Evolutionary conservation across 2,329 filamentous ascomycete species (phyloP).

Genomic region (Boeremia exigua): DNA sequence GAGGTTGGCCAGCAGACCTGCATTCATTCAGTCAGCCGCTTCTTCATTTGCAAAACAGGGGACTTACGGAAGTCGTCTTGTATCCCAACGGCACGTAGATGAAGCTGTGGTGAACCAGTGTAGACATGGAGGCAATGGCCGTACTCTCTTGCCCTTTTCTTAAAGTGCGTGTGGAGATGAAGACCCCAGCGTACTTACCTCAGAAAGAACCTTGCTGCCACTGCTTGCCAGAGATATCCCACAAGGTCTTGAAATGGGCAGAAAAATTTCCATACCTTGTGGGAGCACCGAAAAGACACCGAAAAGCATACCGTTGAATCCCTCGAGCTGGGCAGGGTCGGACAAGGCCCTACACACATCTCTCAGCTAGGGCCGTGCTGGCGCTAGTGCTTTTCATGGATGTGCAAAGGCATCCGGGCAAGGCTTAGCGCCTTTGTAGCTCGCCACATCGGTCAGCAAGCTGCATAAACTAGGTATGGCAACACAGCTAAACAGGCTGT

Average conservation of each 20-base stretch:
- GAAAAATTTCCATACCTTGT: constrained; percentile 97
- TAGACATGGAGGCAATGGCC: constrained; percentile 79
- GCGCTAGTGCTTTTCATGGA: too few relatives aligned
- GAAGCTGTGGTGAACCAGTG: constrained; percentile 90
- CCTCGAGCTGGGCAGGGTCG: constrained; percentile 66
- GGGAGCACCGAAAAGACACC: too few relatives aligned
- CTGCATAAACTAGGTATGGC: too few relatives aligned
- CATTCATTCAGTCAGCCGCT: too few relatives aligned
- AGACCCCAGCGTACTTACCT: constrained; percentile 91
- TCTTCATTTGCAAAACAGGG: too few relatives aligned
- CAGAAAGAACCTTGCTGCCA: constrained; percentile 79
- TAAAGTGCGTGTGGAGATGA: constrained; percentile 78
- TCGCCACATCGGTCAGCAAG: too few relatives aligned
- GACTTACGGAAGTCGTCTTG: constrained; percentile 75
- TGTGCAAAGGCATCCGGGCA: too few relatives aligned
- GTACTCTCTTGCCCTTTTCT: constrained; percentile 96
- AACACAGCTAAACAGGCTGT: too few relatives aligned
- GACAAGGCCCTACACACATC: too few relatives aligned
- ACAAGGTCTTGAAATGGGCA: constrained; percentile 91
- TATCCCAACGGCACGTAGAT: constrained; percentile 97
- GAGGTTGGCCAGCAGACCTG: constrained; percentile 73
- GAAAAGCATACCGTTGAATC: constrained; percentile 88
- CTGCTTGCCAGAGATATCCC: constrained; percentile 87
- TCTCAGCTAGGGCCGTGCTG: too few relatives aligned
- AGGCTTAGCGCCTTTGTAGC: too few relatives aligned